These are phyloP conservation scores for Monosporascus sp. DNA, from an alignment of 2,329 filamentous ascomycete species.

Conservation along the genomic window DNA sequence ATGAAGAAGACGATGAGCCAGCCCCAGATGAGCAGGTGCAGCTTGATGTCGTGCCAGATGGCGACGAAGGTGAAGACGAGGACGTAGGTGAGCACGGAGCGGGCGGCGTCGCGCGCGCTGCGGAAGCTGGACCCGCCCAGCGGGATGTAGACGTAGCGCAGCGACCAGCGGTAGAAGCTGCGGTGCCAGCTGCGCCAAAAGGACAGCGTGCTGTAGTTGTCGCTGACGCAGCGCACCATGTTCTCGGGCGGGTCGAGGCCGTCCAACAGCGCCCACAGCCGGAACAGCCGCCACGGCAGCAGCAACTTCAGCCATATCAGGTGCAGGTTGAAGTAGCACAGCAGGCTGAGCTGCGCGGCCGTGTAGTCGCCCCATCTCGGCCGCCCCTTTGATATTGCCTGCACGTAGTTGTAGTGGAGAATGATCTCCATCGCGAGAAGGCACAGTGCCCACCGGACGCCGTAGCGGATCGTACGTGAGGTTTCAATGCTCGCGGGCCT, in stretches of 20 bases:
- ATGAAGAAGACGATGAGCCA: conserved; percentile 96
- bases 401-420: conserved; percentile 87
- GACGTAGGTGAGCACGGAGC: conserved; percentile 69
- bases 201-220: conserved; percentile 85
- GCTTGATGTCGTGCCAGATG: conserved; percentile 94
- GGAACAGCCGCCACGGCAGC: conserved; percentile 96
- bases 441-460: conserved; percentile 71
- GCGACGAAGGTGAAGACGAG: conserved; percentile 94
- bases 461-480: conserved; percentile 73
- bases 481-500: conserved; percentile 64
- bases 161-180: conserved; percentile 88
- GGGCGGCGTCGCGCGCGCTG: conserved; percentile 40
- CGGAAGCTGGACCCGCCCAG: conserved; percentile 65
- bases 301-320: conserved; percentile 97
- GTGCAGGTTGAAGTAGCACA: conserved; percentile 94
- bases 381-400: conserved; percentile 78
- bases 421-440: conserved; percentile 87
- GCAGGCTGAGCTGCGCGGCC: conserved; percentile 78
- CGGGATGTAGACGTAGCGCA: conserved; percentile 91
- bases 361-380: conserved; percentile 82
- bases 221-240: conserved; percentile 92
- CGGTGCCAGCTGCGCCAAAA: conserved; percentile 98
- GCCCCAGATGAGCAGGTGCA: conserved; percentile 88
- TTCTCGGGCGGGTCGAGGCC: conserved; percentile 95
- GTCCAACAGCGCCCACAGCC: conserved; percentile 89